Evolutionary conservation across 1,139 yeast genomes (phyloP), one percentile per base, ranked within the genome.

Genomic region (Taphrina confusa): DNA sequence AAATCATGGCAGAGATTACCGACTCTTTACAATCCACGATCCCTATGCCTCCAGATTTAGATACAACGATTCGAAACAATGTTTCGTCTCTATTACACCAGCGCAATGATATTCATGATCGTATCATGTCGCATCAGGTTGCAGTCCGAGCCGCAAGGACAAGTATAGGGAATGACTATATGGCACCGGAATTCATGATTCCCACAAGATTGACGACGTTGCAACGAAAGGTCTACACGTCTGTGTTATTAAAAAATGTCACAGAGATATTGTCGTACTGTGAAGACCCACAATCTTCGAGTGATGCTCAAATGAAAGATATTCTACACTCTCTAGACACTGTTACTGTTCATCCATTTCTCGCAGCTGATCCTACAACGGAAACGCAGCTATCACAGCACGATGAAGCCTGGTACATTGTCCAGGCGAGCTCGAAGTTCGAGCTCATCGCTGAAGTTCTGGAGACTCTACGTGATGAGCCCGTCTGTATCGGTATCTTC

Each of bases 401-500:
- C 12, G 55, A 56, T 14, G 55, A 47, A 31, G 60, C 60, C 3
- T 47, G 55, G 55, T 56, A 56, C 34, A 30, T 56, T 5, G 23
- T 49, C 2, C 47, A 34, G 12, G 25, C 55, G 1, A 56, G 60
- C 55, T 44, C 54, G 20, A 56, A 56, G 27, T 56, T 56, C 33
- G 55, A 56, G 23, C 25, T 47, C 22, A 28, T 56, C 25, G 55
- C 37, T 12, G 60, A 56, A 31, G 37, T 56, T 9, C 11, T 56
- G 6, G 59, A 55, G 20, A 23, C 30, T 23, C 47, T 56, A 14
- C 39, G 47, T 14, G 22, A 47, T 22, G 37, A 37, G 47, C 40
- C 55, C n/a, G 22, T 56, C 12, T 40, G 46, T 11, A 34, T 56
- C 14, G 60, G 47, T 14, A 34, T 56, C 12, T 20, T 46, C 9